Evolutionary conservation across 495 filamentous ascomycete species (phyloP).

Genomic region (Aspergillus asperescens): DNA sequence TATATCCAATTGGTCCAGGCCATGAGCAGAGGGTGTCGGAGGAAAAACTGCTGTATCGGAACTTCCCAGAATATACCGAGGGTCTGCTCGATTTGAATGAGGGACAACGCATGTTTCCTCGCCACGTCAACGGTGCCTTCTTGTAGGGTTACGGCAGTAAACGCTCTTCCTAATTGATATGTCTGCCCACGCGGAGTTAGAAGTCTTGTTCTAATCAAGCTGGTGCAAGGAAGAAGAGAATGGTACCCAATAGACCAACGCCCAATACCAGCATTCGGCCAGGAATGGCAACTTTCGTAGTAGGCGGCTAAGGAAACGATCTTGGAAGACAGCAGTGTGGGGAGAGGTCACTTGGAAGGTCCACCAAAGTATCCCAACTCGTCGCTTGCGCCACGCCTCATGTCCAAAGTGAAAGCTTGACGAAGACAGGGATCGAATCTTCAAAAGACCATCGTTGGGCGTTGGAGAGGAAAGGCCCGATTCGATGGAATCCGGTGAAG

Average conservation of each 20-base stretch:
- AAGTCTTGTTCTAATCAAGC: neutral
- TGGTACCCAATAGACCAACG: conserved; percentile 57
- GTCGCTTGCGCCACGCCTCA: conserved; percentile 38
- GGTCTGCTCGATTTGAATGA: conserved; percentile 50
- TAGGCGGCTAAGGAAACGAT: conserved; percentile 51
- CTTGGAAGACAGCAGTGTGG: conserved; percentile 49
- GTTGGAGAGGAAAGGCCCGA: conserved; percentile 27
- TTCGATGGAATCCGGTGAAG: conserved; percentile 29
- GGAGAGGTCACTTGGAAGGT: conserved; percentile 44
- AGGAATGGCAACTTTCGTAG: conserved; percentile 68
- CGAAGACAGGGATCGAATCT: conserved; percentile 26
- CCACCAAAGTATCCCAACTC: conserved; percentile 32
- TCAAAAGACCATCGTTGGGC: conserved; percentile 30
- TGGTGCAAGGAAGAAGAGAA: neutral
- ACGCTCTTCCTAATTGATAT: conserved; percentile 59
- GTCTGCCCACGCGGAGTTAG: conserved; percentile 32
- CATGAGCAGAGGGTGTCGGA: conserved; percentile 40
- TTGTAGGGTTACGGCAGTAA: conserved; percentile 55
- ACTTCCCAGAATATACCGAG: conserved; percentile 55
- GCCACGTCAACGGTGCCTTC: conserved; percentile 54
- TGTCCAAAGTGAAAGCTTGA: conserved; percentile 21
- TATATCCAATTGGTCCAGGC: conserved; percentile 60
- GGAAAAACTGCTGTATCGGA: conserved; percentile 50
- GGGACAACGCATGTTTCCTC: conserved; percentile 50
- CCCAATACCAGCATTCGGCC: conserved; percentile 80